Evolutionary conservation across 306 rosid genomes (phyloP), one percentile per base, ranked within the genome.

Genomic region (Quercus dentata): DNA sequence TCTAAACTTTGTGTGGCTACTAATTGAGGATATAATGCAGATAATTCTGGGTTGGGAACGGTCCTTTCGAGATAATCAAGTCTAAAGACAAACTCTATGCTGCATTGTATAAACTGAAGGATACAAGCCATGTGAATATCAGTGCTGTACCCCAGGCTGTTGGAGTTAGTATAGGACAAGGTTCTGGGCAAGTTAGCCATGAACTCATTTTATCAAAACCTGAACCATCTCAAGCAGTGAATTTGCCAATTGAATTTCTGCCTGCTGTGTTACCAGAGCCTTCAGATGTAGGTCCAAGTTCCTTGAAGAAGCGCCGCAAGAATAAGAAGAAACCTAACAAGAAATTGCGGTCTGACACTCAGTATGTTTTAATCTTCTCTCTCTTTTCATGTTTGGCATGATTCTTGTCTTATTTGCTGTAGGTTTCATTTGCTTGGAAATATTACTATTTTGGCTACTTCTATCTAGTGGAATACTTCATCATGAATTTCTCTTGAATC

Each of bases 271-370:
- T 18, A 35, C 68, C 25, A 30, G 81, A 77, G 71, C 74, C 73
- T 33, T 3, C 23, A 46, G 84, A 52, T 69, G 62, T 28, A 63
- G 13, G 62, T 83, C 23, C 76, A 27, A 81, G 74, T 79, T 30
- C 76, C 44, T 35, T 51, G 9, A 90, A 85, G 75, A 90, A 57
- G 83, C 74, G 90, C 3, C 79, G 78, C 31, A 87, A 69, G 84
- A 87, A 78, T 80, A 81, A 80, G 79, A 79, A 55, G 73, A 88
- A 74, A 84, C 77, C 90, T 28, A 78, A 78, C 20, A 90, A 87
- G 84, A 86, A 73, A 81, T 2, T 63, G 56, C 85, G 78, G 28
- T 6, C 10, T 62, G 82, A 77, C 54, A 23, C 84, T 30, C 59
- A 4, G 93, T 90, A 86, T 81, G 94, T 64, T 71, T 77, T 17